Evolutionary conservation across 768 basidiomycete genomes (phyloP).

Genomic region (Suillus ampliporus): DNA sequence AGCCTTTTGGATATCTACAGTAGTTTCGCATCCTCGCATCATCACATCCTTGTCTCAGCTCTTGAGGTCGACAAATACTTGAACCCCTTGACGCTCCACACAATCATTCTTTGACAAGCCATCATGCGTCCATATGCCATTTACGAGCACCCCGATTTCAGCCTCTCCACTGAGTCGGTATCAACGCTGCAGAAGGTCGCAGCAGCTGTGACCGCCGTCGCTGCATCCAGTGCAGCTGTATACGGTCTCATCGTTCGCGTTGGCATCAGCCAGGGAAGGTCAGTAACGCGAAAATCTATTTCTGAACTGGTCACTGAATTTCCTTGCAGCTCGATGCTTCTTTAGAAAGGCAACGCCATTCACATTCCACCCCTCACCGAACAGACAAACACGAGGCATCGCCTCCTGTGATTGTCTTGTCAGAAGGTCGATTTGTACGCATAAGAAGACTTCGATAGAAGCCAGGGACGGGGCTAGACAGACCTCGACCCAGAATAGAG

Average conservation of each 20-base stretch:
- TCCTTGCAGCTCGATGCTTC: neutral
- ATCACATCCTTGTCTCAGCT: slow-evolving; percentile 6
- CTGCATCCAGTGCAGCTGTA: slow-evolving; percentile 38
- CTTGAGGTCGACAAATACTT: neutral
- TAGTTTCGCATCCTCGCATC: neutral
- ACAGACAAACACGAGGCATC: neutral
- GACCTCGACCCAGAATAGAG: neutral
- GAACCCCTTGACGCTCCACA: neutral
- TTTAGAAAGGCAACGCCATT: neutral
- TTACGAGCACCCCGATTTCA: slow-evolving; percentile 40
- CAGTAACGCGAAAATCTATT: neutral
- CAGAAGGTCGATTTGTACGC: neutral
- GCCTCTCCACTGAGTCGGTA: slow-evolving; percentile 27
- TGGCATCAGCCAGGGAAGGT: slow-evolving; percentile 25
- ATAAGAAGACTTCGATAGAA: neutral
- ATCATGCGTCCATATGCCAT: slow-evolving; percentile 38
- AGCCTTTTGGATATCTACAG: neutral
- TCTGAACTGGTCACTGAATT: neutral
- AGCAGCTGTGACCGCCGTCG: slow-evolving; percentile 34
- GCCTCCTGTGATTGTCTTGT: neutral
- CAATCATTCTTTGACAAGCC: neutral
- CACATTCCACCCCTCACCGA: neutral
- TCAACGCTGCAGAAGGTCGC: slow-evolving; percentile 31
- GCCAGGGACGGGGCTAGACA: neutral
- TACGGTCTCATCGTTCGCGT: slow-evolving; percentile 31